A percentile compares a stretch with the other conserved stretches of the same genome.
These are phyloP conservation scores for Sphaerobolus stellatus DNA, from an alignment of 1,284 basidiomycete genomes.

Conservation along the genomic window DNA sequence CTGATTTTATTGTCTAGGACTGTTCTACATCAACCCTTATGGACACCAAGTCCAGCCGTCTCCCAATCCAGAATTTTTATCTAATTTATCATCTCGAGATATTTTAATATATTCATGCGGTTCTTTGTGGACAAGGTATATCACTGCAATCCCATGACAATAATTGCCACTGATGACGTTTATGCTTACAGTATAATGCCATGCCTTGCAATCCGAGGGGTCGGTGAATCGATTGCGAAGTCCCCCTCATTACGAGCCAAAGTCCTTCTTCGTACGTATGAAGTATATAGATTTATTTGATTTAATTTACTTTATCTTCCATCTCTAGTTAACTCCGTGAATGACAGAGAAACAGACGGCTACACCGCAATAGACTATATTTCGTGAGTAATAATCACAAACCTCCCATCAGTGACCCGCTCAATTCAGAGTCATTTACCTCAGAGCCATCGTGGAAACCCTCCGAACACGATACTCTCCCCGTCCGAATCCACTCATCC, in stretches of 20 bases:
- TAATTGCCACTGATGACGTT: not conserved
- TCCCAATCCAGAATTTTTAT: slow-evolving; percentile 81
- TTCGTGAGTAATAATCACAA: slow-evolving; percentile 41
- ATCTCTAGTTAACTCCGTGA: slow-evolving; percentile 75
- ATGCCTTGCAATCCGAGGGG: slow-evolving; percentile 82
- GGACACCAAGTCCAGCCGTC: slow-evolving; percentile 88
- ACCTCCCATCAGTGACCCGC: slow-evolving; percentile 15
- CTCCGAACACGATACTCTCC: slow-evolving; percentile 49
- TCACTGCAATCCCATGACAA: not conserved
- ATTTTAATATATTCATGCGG: slow-evolving; percentile 90
- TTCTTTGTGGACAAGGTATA: slow-evolving; percentile 87
- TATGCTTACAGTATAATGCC: slow-evolving; percentile 72
- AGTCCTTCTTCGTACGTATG: slow-evolving; percentile 71
- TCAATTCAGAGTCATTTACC: slow-evolving; percentile 3
- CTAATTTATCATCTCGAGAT: slow-evolving; percentile 61
- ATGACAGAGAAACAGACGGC: slow-evolving; percentile 88
- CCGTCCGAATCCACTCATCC: slow-evolving; percentile 51
- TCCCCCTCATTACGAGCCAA: slow-evolving; percentile 76
- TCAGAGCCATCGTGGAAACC: slow-evolving; percentile 67
- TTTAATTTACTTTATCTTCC: not conserved
- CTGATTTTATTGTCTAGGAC: slow-evolving; percentile 41
- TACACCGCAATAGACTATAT: slow-evolving; percentile 88
- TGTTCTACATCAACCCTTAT: slow-evolving; percentile 94
- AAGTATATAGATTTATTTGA: not conserved
- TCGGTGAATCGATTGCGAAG: slow-evolving; percentile 77